phyloP scores from a whole-genome alignment of 2,329 filamentous ascomycete genomes.

The Neonectria coccinea region DNA sequence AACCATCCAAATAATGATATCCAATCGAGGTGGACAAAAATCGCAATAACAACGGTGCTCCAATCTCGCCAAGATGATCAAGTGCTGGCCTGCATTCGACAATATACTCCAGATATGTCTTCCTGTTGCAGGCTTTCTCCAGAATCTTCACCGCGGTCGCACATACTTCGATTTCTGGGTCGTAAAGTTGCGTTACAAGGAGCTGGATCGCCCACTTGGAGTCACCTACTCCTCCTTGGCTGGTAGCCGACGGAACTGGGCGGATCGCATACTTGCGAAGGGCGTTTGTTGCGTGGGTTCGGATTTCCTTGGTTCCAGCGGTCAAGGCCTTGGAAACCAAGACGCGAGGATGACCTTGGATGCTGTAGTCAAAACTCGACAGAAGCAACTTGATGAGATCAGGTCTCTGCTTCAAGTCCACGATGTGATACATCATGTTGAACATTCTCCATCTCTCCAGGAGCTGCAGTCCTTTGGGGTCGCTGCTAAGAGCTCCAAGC shows the following conservation, averaged over 20 bases:
- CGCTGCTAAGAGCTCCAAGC: conserved; percentile 86
- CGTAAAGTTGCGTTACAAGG: conserved; percentile 97
- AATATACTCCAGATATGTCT: conserved; percentile 91
- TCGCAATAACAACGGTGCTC: conserved; percentile 88
- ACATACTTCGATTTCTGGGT: conserved; percentile 96
- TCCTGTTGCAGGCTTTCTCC: conserved; percentile 96
- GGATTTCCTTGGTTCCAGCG: conserved; percentile 88
- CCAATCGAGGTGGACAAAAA: conserved; percentile 97
- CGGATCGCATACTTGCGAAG: conserved; percentile 85
- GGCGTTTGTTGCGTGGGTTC: conserved; percentile 88
- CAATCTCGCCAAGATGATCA: conserved; percentile 96
- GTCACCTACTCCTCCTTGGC: conserved; percentile 64
- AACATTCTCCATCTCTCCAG: conserved; percentile 97
- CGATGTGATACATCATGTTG: conserved; percentile 99
- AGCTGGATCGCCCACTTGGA: conserved; percentile 97
- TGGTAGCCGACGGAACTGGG: conserved; percentile 53
- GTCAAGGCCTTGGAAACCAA: conserved; percentile 95
- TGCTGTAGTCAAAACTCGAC: conserved; percentile 90
- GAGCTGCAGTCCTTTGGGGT: conserved; percentile 85
- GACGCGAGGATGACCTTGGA: conserved; percentile 89
- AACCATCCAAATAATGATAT: conserved; percentile 94
- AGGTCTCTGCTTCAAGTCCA: conserved; percentile 89
- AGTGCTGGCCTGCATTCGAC: conserved; percentile 95
- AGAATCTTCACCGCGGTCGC: conserved; percentile 96
- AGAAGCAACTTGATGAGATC: conserved; percentile 91